Evolutionary conservation across 805 yeast species (phyloP), one percentile per base, ranked within the genome.

Genomic region (Candida schatavii): DNA sequence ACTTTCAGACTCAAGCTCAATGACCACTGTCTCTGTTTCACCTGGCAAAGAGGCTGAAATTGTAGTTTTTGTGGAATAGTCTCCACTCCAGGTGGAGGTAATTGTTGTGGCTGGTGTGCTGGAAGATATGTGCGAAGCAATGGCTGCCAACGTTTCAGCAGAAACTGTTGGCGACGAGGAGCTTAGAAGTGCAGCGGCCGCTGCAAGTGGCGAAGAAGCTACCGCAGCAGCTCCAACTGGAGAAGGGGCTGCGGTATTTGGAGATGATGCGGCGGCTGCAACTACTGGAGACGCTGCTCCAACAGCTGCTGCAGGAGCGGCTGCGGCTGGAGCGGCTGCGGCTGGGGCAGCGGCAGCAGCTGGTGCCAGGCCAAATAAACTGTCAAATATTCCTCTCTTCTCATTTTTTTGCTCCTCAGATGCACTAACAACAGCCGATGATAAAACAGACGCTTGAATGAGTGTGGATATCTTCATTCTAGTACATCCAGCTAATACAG

Each of bases 121-220:
- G 7, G 27, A 23, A 23, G 10, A 7, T 7, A 23, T 7, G 27
- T 23, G 10, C 7, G 27, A 7, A 7, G 27, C 27, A 7, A 11
- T 11, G 7, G 27, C 27, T 23, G 27, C 27, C 11, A 23, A 23
- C 11, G 27, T 23, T 7, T 11, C 27, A 23, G 27, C 27, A 23
- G 27, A 23, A 7, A 11, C 10, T 23, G 11, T 11, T 23, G 11
- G 10, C 11, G 27, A 23, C 10, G 10, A 7, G 27, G 10, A 7
- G 11, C 27, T 11, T 7, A 23, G 10, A 11, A 11, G 11, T 7
- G 27, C 27, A 30, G 18, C 37, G 5, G n/a, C 26, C 3, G 18
- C 39, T 17, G 45, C 42, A n/a, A n/a, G n/a, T n/a, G n/a, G n/a
- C n/a, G n/a, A n/a, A 11, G 48, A 53, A 28, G 30, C 46, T 19